Conservation (phyloP, 192 early-diverging fungal genomes). For the Umbelopsis vinacea region DNA sequence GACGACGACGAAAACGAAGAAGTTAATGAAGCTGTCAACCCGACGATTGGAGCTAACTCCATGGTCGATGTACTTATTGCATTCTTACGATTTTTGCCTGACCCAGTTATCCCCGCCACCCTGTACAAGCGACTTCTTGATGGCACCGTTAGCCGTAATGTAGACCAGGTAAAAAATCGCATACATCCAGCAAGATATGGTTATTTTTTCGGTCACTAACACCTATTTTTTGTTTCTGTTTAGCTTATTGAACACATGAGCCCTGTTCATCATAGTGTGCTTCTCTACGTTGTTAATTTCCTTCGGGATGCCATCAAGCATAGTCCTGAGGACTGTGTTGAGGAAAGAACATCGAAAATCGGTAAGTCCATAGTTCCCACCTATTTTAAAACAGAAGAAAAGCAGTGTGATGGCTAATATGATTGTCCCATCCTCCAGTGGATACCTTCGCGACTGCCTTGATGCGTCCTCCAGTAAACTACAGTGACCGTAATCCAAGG, state of each 20-base stretch:
- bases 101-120: constrained; percentile 71
- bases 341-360: constrained; percentile 43
- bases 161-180: not conserved
- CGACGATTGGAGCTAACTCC: constrained; percentile 68
- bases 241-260: constrained; percentile 67
- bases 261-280: constrained; percentile 70
- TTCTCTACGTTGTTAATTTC: constrained; percentile 83
- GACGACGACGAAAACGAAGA: constrained; percentile 36
- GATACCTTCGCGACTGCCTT: constrained; percentile 45
- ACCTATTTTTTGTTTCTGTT: no score
- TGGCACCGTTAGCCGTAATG: not conserved
- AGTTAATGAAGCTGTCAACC: constrained; percentile 43
- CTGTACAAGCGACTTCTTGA: constrained; percentile 57
- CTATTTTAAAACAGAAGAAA: no score
- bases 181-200: not conserved
- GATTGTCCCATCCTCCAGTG: constrained; percentile 30
- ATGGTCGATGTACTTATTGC: constrained; percentile 71
- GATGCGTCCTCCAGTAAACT: constrained; percentile 38
- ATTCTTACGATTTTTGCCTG: constrained; percentile 72
- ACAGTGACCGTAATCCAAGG: constrained; percentile 38
- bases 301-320: constrained; percentile 63
- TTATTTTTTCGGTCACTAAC: not conserved
- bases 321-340: constrained; percentile 20
- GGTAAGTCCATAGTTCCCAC: constrained; percentile 44
- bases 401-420: not conserved